Conservation (phyloP, 2,329 filamentous ascomycete genomes). For the Chaetothyriales sp. region DNA sequence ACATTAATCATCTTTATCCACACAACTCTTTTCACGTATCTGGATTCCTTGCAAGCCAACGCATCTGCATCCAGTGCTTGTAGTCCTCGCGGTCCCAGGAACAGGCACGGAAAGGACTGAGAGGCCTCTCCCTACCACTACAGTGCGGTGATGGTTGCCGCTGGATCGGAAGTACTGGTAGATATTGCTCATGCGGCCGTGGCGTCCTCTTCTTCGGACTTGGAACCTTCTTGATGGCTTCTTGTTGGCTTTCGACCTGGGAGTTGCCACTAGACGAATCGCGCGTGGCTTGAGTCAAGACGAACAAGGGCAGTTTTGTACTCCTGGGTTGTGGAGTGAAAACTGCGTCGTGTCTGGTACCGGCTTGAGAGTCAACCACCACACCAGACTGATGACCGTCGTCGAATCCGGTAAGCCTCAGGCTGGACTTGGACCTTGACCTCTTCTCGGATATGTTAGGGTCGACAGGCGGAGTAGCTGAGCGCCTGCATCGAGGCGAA, state of each 20-base stretch:
- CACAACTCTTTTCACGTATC: not conserved
- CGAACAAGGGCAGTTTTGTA: not conserved
- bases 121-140: not conserved
- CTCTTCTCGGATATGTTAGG: not conserved
- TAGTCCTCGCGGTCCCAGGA: not conserved
- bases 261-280: not conserved
- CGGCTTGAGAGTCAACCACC: not conserved
- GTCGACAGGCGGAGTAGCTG: not conserved
- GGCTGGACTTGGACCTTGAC: not conserved
- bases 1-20: not conserved
- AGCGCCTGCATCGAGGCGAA: not conserved
- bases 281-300: not conserved
- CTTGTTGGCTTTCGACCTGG: too few species aligned
- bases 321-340: not conserved
- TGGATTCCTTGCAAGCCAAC: not conserved
- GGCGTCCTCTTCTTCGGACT: too few species aligned
- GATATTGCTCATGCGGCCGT: not conserved
- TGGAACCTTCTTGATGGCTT: too few species aligned
- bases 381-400: not conserved
- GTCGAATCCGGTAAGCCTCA: not conserved
- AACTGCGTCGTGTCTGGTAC: not conserved
- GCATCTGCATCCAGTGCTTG: not conserved
- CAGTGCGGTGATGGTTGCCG: not conserved
- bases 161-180: not conserved
- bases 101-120: not conserved